Conservation (phyloP, 2,329 filamentous ascomycete genomes). For the Penicillium sp. region DNA sequence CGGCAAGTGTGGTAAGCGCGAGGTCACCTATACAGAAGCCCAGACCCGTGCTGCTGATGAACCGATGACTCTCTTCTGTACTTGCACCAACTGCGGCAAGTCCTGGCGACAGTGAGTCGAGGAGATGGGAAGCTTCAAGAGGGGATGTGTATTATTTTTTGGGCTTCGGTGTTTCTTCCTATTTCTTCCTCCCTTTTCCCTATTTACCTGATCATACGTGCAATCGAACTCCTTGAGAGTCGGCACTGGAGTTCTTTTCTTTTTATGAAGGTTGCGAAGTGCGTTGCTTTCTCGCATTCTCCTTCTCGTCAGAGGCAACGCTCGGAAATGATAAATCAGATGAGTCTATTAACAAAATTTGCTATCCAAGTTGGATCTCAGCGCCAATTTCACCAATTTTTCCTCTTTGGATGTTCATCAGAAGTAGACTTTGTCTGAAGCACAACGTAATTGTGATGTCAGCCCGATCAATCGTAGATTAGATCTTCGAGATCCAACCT, state of each 20-base stretch:
- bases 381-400: background rate
- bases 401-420: background rate
- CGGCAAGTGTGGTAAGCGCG: conserved; percentile 87
- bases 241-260: conserved; percentile 11
- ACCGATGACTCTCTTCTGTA: conserved; percentile 61
- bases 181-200: background rate
- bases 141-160: conserved; percentile 16
- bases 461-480: background rate
- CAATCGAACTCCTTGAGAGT: conserved; percentile 2
- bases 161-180: conserved; percentile 14
- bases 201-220: conserved; percentile 4
- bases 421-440: background rate
- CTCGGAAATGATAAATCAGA: background rate
- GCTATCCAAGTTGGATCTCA: conserved; percentile 1
- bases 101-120: conserved; percentile 45
- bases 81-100: conserved; percentile 51
- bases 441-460: conserved; percentile 26
- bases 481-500: background rate
- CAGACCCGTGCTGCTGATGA: conserved; percentile 96
- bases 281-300: background rate
- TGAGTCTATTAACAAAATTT: conserved; percentile 2
- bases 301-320: background rate
- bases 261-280: background rate
- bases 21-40: conserved; percentile 93
- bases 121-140: background rate